These are phyloP conservation scores for Letharia columbiana DNA, from an alignment of 495 filamentous ascomycete genomes.

Conservation along the genomic window DNA sequence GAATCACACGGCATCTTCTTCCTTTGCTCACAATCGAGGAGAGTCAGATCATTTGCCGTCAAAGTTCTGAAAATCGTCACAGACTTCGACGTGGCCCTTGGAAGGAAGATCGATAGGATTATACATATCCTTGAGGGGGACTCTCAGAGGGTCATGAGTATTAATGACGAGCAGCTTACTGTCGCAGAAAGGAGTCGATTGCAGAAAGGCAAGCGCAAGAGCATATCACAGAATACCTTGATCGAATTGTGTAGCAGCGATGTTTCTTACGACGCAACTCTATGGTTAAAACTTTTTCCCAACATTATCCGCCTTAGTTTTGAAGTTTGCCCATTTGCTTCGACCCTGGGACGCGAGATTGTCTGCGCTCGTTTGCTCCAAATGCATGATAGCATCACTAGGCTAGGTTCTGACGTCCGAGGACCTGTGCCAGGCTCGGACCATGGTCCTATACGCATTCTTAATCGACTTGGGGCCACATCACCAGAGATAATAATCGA, in stretches of 20 bases:
- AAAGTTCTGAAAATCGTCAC: constrained; percentile 86
- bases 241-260: constrained; percentile 95
- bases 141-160: constrained; percentile 76
- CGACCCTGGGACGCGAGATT: constrained; percentile 80
- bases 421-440: constrained; percentile 53
- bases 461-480: constrained; percentile 53
- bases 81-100: constrained; percentile 84
- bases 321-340: constrained; percentile 81
- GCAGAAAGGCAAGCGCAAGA: constrained; percentile 81
- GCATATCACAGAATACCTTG: constrained; percentile 72
- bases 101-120: constrained; percentile 68
- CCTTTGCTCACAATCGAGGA: constrained; percentile 85
- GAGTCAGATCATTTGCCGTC: constrained; percentile 82
- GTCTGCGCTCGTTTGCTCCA: constrained; percentile 86
- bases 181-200: constrained; percentile 87
- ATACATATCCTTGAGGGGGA: constrained; percentile 90
- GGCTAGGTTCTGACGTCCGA: constrained; percentile 65
- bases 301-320: constrained; percentile 88
- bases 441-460: constrained; percentile 33
- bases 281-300: constrained; percentile 98
- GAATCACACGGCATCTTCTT: constrained; percentile 98
- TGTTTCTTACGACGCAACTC: constrained; percentile 81
- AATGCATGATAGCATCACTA: constrained; percentile 76
- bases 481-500: constrained; percentile 84
- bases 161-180: constrained; percentile 87